A percentile compares a stretch with the other conserved stretches of the same genome.
These are phyloP conservation scores for Tetragonia tetragonoides DNA, from an alignment of 148 eudicot genomes.

Conservation along the genomic window DNA sequence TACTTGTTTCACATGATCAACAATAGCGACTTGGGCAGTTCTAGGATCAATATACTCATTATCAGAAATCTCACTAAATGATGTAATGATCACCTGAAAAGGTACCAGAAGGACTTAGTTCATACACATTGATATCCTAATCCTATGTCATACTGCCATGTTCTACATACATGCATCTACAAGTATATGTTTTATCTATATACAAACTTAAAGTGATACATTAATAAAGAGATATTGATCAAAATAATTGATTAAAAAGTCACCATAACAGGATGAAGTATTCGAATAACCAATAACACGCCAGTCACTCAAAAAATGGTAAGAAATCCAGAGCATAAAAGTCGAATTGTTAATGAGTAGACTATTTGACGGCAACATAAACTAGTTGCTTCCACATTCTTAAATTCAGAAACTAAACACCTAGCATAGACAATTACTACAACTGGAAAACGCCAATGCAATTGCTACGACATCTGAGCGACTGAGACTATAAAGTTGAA, in stretches of 20 bases:
- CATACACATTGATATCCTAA: constrained; percentile 5
- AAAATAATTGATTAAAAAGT: neutral
- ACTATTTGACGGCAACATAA: neutral
- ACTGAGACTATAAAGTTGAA: no score
- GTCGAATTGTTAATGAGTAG: neutral
- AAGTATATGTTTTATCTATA: neutral
- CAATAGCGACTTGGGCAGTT: constrained; percentile 82
- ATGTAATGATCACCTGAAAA: constrained; percentile 65
- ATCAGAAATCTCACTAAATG: constrained; percentile 64
- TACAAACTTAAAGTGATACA: neutral
- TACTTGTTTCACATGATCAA: constrained; percentile 92
- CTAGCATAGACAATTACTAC: neutral
- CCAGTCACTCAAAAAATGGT: neutral
- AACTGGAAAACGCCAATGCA: neutral
- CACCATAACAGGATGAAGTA: neutral
- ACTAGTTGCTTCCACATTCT: neutral
- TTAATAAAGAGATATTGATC: no score
- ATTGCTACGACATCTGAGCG: neutral
- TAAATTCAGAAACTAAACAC: neutral
- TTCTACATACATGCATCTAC: neutral
- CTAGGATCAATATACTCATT: constrained; percentile 87
- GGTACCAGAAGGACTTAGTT: constrained; percentile 3
- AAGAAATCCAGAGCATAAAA: neutral
- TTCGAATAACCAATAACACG: neutral
- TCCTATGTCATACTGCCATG: neutral